phyloP scores from a whole-genome alignment of 148 eudicot genomes.

The Rhododendron simsii region DNA sequence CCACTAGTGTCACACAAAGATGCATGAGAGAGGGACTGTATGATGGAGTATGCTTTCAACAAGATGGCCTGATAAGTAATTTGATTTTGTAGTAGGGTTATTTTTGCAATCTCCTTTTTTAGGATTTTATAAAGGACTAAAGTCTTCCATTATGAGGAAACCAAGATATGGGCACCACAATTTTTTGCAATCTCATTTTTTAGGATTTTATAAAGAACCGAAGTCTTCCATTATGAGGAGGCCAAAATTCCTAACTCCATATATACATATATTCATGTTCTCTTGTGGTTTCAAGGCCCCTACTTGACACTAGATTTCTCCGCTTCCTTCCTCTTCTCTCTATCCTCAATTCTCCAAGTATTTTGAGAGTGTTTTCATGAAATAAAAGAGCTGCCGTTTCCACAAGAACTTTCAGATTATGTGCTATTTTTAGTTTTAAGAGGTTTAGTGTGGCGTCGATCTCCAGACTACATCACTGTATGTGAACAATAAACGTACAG shows the following conservation, averaged over 20 bases:
- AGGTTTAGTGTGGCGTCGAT: background rate
- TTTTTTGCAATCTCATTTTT: background rate
- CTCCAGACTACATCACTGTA: background rate
- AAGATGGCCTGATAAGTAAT: background rate
- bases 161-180: background rate
- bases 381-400: background rate
- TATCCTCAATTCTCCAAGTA: background rate
- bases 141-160: no score
- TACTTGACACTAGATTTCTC: background rate
- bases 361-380: background rate
- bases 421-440: background rate
- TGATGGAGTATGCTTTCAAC: background rate
- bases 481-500: background rate
- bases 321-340: background rate
- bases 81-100: background rate
- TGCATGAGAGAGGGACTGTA: background rate
- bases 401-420: background rate
- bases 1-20: background rate
- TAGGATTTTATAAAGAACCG: background rate
- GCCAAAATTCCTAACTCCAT: background rate
- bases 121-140: background rate
- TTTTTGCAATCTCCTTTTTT: background rate
- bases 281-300: background rate
- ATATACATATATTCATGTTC: no score
- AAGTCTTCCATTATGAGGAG: background rate